A percentile compares a stretch with the other conserved stretches of the same genome.
Evolutionary conservation across 768 basidiomycete genomes (phyloP).

Genomic region (Pleurotus citrinopileatus): DNA sequence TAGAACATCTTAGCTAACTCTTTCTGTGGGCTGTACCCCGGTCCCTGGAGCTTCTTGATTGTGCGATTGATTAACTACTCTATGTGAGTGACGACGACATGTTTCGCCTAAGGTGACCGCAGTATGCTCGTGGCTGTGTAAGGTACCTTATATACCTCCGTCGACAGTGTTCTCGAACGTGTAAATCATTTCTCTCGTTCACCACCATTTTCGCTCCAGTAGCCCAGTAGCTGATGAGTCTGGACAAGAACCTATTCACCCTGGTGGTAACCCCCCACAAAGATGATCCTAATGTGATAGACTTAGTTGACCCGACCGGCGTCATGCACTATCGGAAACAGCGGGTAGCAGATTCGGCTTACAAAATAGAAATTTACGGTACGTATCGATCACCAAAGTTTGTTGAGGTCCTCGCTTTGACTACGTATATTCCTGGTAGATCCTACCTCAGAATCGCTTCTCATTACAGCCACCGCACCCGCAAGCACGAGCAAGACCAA

Average conservation of each 20-base stretch:
- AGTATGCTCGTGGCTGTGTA: background rate
- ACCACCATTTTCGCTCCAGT: background rate
- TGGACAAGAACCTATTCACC: conserved; percentile 86
- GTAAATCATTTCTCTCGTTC: background rate
- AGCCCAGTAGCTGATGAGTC: conserved; percentile 50
- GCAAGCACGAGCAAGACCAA: conserved; percentile 68
- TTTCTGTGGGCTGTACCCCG: too few relatives aligned
- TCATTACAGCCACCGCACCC: conserved; percentile 66
- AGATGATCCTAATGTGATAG: conserved; percentile 58
- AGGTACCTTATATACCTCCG: background rate
- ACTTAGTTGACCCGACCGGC: conserved; percentile 67
- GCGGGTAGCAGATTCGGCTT: conserved; percentile 49
- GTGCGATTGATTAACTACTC: too few relatives aligned
- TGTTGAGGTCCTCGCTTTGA: background rate
- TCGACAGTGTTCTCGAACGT: background rate
- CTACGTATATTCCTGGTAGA: conserved; percentile 37
- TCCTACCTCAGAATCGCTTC: conserved; percentile 67
- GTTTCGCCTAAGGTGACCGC: too few relatives aligned
- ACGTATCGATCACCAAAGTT: conserved; percentile 16
- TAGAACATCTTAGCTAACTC: too few relatives aligned
- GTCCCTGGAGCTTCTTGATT: too few relatives aligned
- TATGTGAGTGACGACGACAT: too few relatives aligned
- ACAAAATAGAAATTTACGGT: conserved; percentile 72
- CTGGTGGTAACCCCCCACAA: conserved; percentile 60
- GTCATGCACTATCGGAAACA: conserved; percentile 72